Evolutionary conservation across 805 yeast genomes (phyloP).

Genomic region (Yarrowia alimentaria): DNA sequence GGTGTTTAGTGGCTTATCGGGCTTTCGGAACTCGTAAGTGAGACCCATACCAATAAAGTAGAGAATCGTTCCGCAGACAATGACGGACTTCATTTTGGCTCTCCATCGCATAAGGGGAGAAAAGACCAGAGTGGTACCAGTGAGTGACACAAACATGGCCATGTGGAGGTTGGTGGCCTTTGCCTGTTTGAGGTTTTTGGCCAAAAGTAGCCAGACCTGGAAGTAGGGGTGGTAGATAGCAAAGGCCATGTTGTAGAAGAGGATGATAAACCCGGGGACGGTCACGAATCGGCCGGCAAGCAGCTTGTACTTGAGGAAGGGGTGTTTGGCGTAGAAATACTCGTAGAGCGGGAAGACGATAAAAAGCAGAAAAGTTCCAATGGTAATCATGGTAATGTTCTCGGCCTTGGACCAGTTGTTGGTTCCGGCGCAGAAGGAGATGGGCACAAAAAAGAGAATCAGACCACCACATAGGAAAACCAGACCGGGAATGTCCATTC

Average conservation of each 20-base stretch:
- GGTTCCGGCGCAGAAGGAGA: conserved; percentile 13
- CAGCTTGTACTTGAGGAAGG: conserved; percentile 23
- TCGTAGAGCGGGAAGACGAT: conserved; percentile 6
- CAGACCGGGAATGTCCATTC: conserved; percentile 16
- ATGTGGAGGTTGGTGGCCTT: conserved; percentile 18
- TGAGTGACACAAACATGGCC: conserved; percentile 23
- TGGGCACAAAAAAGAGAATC: conserved; percentile 16
- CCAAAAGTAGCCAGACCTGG: conserved; percentile 17
- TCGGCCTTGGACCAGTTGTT: conserved; percentile 18
- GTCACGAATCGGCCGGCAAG: neutral
- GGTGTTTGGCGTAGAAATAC: conserved; percentile 5
- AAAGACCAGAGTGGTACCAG: conserved; percentile 2
- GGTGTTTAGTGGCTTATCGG: conserved; percentile 5
- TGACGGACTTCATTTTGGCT: conserved; percentile 17
- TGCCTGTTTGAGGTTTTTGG: conserved; percentile 15
- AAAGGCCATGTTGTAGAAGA: conserved; percentile 17
- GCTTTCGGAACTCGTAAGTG: conserved; percentile 19
- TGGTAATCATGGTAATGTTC: conserved; percentile 20
- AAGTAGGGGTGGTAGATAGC: conserved; percentile 17
- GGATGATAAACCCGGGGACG: conserved; percentile 6
- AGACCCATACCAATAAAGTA: conserved; percentile 17
- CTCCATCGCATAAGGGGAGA: conserved; percentile 20
- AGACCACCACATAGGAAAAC: conserved; percentile 14
- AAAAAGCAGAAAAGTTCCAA: conserved; percentile 5
- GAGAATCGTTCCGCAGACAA: conserved; percentile 4